Percentiles rank a stretch among this genome's conserved stretches.
phyloP scores from a whole-genome alignment of 164 flowering plant species.

The Amborella trichopoda region DNA sequence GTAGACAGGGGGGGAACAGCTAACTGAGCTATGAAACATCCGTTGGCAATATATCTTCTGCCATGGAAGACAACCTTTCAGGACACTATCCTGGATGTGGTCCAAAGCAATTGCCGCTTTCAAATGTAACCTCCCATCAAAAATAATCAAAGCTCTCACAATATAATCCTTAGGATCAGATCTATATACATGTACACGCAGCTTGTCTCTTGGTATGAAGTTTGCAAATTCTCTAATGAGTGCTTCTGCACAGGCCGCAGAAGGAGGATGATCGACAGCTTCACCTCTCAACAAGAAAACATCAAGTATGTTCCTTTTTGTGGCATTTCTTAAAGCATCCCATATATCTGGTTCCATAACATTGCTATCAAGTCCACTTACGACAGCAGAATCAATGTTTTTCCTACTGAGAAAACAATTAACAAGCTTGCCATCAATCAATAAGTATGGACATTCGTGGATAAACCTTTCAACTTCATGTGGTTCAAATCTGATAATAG shows the following conservation, averaged over 20 bases:
- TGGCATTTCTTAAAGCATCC: constrained; percentile 30
- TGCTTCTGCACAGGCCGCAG: constrained; percentile 50
- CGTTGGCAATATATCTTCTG: constrained; percentile 78
- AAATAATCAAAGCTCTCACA: constrained; percentile 54
- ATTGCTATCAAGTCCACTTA: constrained; percentile 46
- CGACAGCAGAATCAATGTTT: constrained; percentile 25
- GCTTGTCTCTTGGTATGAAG: constrained; percentile 53
- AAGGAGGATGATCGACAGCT: constrained; percentile 36
- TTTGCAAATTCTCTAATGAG: constrained; percentile 57
- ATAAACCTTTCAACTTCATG: constrained; percentile 34
- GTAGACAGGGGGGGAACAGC: constrained; percentile 58
- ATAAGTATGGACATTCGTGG: constrained; percentile 26
- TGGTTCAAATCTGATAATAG: constrained; percentile 41
- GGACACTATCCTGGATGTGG: constrained; percentile 64
- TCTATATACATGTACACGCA: constrained; percentile 54
- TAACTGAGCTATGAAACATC: constrained; percentile 59
- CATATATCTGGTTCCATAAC: constrained; percentile 51
- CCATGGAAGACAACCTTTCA: constrained; percentile 73
- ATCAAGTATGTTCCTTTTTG: constrained; percentile 41
- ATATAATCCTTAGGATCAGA: constrained; percentile 50
- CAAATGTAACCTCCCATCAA: constrained; percentile 84
- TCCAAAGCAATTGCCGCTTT: constrained; percentile 97
- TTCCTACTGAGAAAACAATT: constrained; percentile 29
- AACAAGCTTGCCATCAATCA: constrained; percentile 40
- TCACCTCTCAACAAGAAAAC: constrained; percentile 54